These are phyloP conservation scores for Schwanniomyces yamadae DNA, from an alignment of 805 yeast genomes.

Conservation along the genomic window DNA sequence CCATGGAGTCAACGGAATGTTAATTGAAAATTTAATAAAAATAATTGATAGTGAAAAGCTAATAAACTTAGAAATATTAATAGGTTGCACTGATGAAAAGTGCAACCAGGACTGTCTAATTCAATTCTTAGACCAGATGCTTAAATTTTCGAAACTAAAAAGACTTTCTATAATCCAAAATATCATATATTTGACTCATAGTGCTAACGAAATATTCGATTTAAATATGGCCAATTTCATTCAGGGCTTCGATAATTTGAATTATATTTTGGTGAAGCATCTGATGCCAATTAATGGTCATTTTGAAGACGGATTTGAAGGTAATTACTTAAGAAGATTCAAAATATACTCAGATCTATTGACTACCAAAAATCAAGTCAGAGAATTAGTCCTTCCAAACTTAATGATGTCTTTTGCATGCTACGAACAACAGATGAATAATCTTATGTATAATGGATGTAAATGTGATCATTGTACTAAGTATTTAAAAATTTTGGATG, in stretches of 20 bases:
- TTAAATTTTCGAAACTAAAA: conserved; percentile 31
- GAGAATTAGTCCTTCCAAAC: conserved; percentile 55
- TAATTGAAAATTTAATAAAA: conserved; percentile 11
- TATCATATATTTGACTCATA: conserved; percentile 28
- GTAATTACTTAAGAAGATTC: conserved; percentile 63
- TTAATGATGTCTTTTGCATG: conserved; percentile 59
- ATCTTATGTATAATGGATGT: conserved; percentile 77
- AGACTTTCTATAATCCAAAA: conserved; percentile 35
- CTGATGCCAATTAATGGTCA: conserved; percentile 57
- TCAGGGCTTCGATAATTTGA: conserved; percentile 21
- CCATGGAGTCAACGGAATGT: conserved; percentile 10
- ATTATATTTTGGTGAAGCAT: conserved; percentile 53
- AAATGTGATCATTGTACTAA: conserved; percentile 56
- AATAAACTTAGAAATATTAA: conserved; percentile 46
- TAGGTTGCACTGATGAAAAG: conserved; percentile 52
- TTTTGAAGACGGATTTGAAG: conserved; percentile 67
- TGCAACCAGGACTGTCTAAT: conserved; percentile 42
- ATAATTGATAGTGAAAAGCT: conserved; percentile 12
- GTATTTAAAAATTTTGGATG: conserved; percentile 53
- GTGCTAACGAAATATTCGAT: conserved; percentile 39
- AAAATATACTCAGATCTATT: conserved; percentile 48
- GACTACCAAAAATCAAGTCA: conserved; percentile 41
- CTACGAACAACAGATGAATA: conserved; percentile 70
- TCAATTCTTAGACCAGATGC: conserved; percentile 40
- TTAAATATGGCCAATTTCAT: conserved; percentile 45